Evolutionary conservation across 441 rosid genomes (phyloP), one percentile per base, ranked within the genome.

Genomic region (Aquilaria agallochum): DNA sequence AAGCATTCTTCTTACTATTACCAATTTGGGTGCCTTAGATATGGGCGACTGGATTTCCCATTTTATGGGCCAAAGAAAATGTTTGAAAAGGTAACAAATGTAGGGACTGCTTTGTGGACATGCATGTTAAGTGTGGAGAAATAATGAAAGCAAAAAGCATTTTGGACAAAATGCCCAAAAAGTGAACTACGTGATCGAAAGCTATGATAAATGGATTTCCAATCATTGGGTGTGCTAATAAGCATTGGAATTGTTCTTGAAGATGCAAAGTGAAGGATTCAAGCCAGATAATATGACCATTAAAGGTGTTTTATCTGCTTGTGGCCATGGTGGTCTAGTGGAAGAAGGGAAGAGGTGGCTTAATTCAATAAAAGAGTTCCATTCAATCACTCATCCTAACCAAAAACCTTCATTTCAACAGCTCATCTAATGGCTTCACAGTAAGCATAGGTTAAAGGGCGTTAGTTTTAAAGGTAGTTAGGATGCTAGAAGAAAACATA

Each of bases 41-140:
- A 66, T 81, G 32, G 86, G 89, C 20, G 63, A 76, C 44, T 79
- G 78, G 83, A 69, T 83, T 70, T 78, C 75, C 66, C 67, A 3
- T 58, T 79, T 71, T 64, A 81, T 53, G 53, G 60, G 49, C 62
- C 68, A 78, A 1, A 20, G 72, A 81, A 68, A 53, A 79, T 75
- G 50, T 68, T 81, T 4, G 78, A 75, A 64, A 72, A 59, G 64
- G 70, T 62, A 68, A 73, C 45, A 68, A 77, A 79, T 50, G 81
- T 79, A 1, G 66, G 83, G 44, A 81, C 81, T 4, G 83, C 83
- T 11, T 84, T 62, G 68, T 84, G 46, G 86, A 81, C 69, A 81
- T 84, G 89, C 81, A 79, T 60, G 76, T 83, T 3, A 84, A 84
- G 69, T 84, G 83, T 27, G 86, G 89, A 40, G 86, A 81, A 65